Conservation (phyloP, 306 rosid genomes). For the Gastrolobium villosum region DNA sequence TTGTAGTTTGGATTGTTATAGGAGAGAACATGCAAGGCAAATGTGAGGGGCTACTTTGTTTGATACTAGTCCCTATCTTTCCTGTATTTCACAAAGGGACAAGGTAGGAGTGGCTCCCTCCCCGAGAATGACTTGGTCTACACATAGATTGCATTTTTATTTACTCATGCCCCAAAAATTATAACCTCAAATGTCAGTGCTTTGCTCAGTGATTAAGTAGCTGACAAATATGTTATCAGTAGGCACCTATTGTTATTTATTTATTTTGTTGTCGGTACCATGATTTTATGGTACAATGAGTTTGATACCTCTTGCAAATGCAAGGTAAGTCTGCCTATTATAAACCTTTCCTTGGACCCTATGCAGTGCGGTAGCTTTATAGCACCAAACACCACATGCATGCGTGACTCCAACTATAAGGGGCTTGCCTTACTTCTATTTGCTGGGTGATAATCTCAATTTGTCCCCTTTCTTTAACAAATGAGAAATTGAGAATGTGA, state of each 20-base stretch:
- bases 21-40: slow-evolving; percentile 16
- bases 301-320: too few species aligned
- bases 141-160: slow-evolving; percentile 9
- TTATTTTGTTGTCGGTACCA: not conserved
- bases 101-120: not conserved
- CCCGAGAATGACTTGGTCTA: not conserved
- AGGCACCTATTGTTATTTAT: not conserved
- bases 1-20: slow-evolving; percentile 20
- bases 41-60: not conserved
- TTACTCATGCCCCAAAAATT: not conserved
- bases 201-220: not conserved
- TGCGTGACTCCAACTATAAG: too few species aligned
- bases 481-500: not conserved
- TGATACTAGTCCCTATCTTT: not conserved
- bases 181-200: not conserved
- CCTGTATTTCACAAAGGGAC: not conserved
- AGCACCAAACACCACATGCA: too few species aligned
- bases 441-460: not conserved
- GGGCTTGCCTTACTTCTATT: too few species aligned
- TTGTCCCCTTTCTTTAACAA: not conserved
- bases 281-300: not conserved
- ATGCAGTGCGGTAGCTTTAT: too few species aligned
- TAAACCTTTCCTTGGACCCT: too few species aligned
- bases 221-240: not conserved
- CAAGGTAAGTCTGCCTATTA: too few species aligned